Conservation (phyloP, 257 asterid species). For the Rauvolfia tetraphylla region DNA sequence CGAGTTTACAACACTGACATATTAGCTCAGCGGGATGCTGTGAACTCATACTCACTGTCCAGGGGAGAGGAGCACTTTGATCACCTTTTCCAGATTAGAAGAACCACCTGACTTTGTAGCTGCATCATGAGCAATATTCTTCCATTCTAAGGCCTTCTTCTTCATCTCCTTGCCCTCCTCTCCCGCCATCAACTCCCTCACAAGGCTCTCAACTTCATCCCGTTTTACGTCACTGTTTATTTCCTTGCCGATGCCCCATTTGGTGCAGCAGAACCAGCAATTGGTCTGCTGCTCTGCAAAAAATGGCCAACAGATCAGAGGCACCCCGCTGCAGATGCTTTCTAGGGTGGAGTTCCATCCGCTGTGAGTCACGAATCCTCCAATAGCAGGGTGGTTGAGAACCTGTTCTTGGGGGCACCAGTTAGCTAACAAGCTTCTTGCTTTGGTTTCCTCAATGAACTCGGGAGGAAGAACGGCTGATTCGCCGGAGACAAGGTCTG, state of each 20-base stretch:
- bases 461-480: constrained; percentile 24
- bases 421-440: constrained; percentile 18
- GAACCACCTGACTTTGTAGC: constrained; percentile 9
- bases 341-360: constrained; percentile 37
- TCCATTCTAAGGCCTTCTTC: constrained; percentile 27
- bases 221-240: constrained; percentile 26
- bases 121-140: constrained; percentile 21
- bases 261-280: constrained; percentile 22
- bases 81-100: constrained; percentile 23
- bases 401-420: constrained; percentile 39
- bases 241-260: constrained; percentile 29
- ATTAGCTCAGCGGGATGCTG: no score
- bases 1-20: no score
- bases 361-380: constrained; percentile 30
- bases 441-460: constrained; percentile 21
- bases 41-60: neutral
- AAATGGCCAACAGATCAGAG: constrained; percentile 38
- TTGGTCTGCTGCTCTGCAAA: constrained; percentile 30
- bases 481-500: constrained; percentile 27
- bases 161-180: constrained; percentile 25
- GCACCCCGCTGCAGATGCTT: constrained; percentile 28
- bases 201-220: constrained; percentile 22
- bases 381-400: constrained; percentile 22
- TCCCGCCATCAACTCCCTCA: constrained; percentile 26
- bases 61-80: constrained; percentile 7